Conservation (phyloP, 371 early-diverging fungal species). For the Rhizopus sp. region DNA sequence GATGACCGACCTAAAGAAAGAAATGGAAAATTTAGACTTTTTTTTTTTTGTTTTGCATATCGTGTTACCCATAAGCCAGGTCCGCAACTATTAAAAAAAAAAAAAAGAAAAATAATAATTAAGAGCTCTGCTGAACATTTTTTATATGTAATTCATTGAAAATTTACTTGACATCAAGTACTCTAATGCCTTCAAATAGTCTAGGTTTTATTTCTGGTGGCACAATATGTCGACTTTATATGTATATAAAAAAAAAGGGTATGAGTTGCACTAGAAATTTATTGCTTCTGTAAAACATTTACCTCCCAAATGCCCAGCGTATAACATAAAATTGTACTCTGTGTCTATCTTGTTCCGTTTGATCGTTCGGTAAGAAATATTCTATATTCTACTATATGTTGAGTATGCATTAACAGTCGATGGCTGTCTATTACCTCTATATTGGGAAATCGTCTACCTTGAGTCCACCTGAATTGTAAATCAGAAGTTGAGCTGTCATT, state of each 20-base stretch:
- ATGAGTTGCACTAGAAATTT: not conserved
- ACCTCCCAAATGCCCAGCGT: constrained; percentile 19
- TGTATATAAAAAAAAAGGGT: not conserved
- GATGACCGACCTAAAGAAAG: constrained; percentile 18
- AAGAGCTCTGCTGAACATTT: not conserved
- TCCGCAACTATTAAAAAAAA: constrained; percentile 14
- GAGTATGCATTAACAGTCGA: not conserved
- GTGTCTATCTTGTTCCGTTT: constrained; percentile 16
- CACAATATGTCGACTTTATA: constrained; percentile 23
- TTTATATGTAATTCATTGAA: too few species aligned
- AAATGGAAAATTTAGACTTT: not conserved
- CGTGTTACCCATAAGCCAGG: constrained; percentile 26
- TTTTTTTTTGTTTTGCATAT: not conserved
- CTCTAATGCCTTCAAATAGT: constrained; percentile 15
- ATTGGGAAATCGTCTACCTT: constrained; percentile 1
- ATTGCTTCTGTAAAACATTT: not conserved
- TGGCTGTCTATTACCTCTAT: not conserved
- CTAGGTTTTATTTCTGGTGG: constrained; percentile 11
- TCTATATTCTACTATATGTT: not conserved
- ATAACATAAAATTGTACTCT: constrained; percentile 15
- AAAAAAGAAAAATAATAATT: not conserved
- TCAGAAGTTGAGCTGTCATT: not conserved
- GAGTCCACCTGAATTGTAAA: constrained; percentile 10
- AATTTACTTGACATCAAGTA: constrained; percentile 22
- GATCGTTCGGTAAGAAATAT: constrained; percentile 8